Evolutionary conservation across 2,329 filamentous ascomycete species (phyloP), one percentile per base, ranked within the genome.

Genomic region (Colletotrichum cuscutae): DNA sequence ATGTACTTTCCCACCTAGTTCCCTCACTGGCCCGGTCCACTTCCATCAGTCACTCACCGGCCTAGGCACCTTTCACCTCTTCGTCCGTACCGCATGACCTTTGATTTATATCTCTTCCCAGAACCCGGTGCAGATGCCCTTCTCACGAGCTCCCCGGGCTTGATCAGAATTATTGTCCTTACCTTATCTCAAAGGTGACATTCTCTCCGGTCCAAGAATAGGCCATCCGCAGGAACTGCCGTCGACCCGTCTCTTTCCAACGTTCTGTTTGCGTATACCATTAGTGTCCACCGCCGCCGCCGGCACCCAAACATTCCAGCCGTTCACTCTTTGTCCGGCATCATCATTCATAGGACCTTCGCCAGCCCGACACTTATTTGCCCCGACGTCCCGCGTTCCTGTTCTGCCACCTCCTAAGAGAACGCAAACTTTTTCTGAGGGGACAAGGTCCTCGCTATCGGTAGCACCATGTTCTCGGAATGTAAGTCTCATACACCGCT

Each of bases 401-500:
- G 56, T 71, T 46, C 71, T 56, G 56, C n/a, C 28, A 54, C n/a
- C 46, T 22, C 28, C 2, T 13, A 52, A 53, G 59, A 64, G 60
- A 35, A 65, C 71, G 26, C 60, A 35, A 32, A 35, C 32, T 61
- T 42, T 59, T 62, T 46, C 35, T 65, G 72, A 73, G 74, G 65
- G 68, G 72, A 72, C 72, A 68, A 65, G 71, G 67, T 74, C 74
- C 68, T 72, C 71, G 68, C 65, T 64, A 71, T 30, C 30, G 19
- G 65, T 53, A 68, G 74, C 79, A 80, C 62, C 63, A 85, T 85
- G 83, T 85, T 85, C 85, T 97, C 95, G 71, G 95, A 97, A 91
- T 97, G 95, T 97, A 89, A 85, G 94, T 87, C 28, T 65, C 74
- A 68, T 54, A 19, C 58, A 28, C 60, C 52, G 63, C 46, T 57